Evolutionary conservation across 225 moss, liverwort and hornwort genomes (phyloP).

Genomic region (Lunularia cruciata): DNA sequence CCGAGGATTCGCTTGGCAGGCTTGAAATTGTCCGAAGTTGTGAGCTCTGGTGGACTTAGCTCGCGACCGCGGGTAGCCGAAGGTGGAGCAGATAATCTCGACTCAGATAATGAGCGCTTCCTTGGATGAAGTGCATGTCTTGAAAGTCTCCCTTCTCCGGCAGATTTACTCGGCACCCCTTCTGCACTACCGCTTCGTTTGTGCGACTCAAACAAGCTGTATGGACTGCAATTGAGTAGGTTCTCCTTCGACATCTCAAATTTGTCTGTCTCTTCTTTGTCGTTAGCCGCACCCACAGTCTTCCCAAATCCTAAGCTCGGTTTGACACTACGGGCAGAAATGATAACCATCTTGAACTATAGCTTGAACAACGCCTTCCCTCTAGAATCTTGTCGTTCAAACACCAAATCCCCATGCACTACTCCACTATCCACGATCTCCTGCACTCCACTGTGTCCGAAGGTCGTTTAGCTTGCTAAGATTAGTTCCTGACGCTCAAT

Average conservation of each 20-base stretch:
- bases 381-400: no score
- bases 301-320: conserved; percentile 25
- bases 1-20: conserved; percentile 34
- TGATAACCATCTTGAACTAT: conserved; percentile 24
- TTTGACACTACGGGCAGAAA: conserved; percentile 18
- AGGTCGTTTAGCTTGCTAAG: no score
- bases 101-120: conserved; percentile 19
- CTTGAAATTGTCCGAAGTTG: conserved; percentile 43
- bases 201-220: conserved; percentile 26
- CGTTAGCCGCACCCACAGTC: conserved; percentile 16
- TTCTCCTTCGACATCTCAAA: conserved; percentile 35
- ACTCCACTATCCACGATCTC: no score
- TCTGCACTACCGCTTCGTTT: conserved; percentile 7
- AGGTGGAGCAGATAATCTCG: conserved; percentile 8
- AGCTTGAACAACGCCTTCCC: no score
- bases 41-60: conserved; percentile 35
- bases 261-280: background rate
- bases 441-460: no score
- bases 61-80: conserved; percentile 17
- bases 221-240: conserved; percentile 32
- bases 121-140: conserved; percentile 27
- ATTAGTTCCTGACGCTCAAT: no score
- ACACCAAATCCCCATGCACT: no score
- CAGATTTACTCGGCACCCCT: background rate
- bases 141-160: background rate